phyloP scores from a whole-genome alignment of 108 stramenopile species.

The Discostella pseudostelligera region DNA sequence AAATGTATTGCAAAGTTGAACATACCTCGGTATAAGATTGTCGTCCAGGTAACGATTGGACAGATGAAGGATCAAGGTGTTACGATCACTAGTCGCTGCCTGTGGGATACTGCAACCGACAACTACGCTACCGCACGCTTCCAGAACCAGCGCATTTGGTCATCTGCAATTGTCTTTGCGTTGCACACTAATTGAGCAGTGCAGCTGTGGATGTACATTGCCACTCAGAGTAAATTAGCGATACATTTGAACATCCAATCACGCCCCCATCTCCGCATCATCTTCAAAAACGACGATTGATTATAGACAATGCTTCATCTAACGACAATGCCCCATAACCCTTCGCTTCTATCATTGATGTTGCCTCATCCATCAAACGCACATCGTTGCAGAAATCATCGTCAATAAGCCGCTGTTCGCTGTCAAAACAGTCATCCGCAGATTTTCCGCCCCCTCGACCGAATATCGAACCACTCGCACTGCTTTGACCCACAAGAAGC shows the following conservation, averaged over 20 bases:
- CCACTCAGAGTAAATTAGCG: no score
- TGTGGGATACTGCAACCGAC: constrained; percentile 74
- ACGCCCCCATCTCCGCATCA: no score
- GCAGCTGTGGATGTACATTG: no score
- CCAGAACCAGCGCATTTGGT: constrained; percentile 49
- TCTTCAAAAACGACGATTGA: constrained; percentile 57
- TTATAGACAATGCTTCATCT: constrained; percentile 68
- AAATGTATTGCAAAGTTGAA: constrained; percentile 46
- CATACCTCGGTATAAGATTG: constrained; percentile 60
- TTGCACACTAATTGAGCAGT: constrained; percentile 41
- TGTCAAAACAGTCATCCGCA: neutral
- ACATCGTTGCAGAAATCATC: constrained; percentile 58
- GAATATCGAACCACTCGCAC: constrained; percentile 16
- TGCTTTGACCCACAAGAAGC: constrained; percentile 31
- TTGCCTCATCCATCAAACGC: constrained; percentile 61
- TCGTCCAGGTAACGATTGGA: constrained; percentile 71
- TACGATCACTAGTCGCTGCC: constrained; percentile 61
- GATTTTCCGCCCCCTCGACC: neutral
- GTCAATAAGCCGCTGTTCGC: constrained; percentile 30
- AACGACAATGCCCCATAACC: constrained; percentile 51
- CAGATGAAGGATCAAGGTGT: constrained; percentile 72
- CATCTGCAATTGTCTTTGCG: constrained; percentile 47
- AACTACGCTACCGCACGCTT: constrained; percentile 56
- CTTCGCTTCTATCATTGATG: constrained; percentile 70
- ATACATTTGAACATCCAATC: no score